These are phyloP conservation scores for Sarocladiaceae sp. DNA, from an alignment of 2,329 filamentous ascomycete genomes.

Conservation along the genomic window DNA sequence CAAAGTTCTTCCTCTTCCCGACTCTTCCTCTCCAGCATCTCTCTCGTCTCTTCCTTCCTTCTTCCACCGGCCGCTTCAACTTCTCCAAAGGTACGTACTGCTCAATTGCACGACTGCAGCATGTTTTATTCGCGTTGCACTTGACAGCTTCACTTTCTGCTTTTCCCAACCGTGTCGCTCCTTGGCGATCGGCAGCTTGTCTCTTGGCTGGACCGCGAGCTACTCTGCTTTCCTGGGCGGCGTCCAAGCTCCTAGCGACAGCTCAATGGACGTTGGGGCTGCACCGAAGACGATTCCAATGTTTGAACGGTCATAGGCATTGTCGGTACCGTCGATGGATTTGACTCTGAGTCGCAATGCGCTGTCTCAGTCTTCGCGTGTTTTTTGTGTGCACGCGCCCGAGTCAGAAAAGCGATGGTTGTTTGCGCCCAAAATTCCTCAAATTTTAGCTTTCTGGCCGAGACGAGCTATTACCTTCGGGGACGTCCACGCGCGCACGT, in stretches of 20 bases:
- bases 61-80: slow-evolving; percentile 10
- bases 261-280: background rate
- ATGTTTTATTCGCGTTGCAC: too few species aligned
- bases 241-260: background rate
- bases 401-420: background rate
- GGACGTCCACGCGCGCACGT: background rate
- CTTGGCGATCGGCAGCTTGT: slow-evolving; percentile 1
- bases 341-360: background rate
- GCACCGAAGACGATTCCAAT: background rate
- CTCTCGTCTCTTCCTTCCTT: slow-evolving; percentile 7
- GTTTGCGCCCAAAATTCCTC: slow-evolving; percentile 6
- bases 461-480: slow-evolving; percentile 2
- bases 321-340: background rate
- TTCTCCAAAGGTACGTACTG: slow-evolving; percentile 8
- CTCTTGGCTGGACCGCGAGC: slow-evolving; percentile 3
- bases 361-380: background rate
- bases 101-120: background rate
- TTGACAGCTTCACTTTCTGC: background rate
- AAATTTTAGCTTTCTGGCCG: background rate
- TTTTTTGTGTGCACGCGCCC: background rate
- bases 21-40: slow-evolving; percentile 2
- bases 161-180: background rate
- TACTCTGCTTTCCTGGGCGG: background rate
- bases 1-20: background rate
- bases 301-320: background rate